A percentile compares a stretch with the other conserved stretches of the same genome.
phyloP scores from a whole-genome alignment of 2,329 filamentous ascomycete species.

The Sporothrix phasma region DNA sequence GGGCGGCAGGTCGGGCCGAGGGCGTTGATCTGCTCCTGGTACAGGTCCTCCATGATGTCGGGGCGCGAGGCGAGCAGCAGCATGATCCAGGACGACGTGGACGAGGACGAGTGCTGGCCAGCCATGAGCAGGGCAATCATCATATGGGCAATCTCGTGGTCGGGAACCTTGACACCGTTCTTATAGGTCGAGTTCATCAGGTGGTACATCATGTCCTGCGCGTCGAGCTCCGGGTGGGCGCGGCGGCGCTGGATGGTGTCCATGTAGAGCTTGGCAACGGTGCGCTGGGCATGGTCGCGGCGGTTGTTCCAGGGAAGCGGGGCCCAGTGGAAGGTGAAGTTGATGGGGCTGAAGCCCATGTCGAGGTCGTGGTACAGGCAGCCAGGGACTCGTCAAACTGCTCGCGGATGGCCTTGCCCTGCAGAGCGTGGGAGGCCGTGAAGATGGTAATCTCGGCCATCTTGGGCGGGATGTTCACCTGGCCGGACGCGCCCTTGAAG shows the following conservation, averaged over 20 bases:
- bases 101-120: slow-evolving; percentile 71
- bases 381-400: slow-evolving; percentile 65
- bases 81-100: slow-evolving; percentile 69
- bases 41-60: slow-evolving; percentile 59
- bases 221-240: slow-evolving; percentile 33
- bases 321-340: slow-evolving; percentile 72
- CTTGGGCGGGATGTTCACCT: slow-evolving; percentile 51
- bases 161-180: slow-evolving; percentile 56
- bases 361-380: slow-evolving; percentile 72
- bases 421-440: slow-evolving; percentile 66
- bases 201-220: slow-evolving; percentile 68
- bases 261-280: slow-evolving; percentile 65
- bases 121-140: slow-evolving; percentile 84
- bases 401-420: slow-evolving; percentile 65
- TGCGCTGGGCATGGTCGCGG: slow-evolving; percentile 62
- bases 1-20: slow-evolving; percentile 66
- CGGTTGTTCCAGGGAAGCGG: slow-evolving; percentile 67
- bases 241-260: slow-evolving; percentile 59
- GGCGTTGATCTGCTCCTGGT: slow-evolving; percentile 63
- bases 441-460: slow-evolving; percentile 74
- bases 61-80: slow-evolving; percentile 62
- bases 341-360: slow-evolving; percentile 68
- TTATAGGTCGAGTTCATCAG: slow-evolving; percentile 71
- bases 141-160: slow-evolving; percentile 71
- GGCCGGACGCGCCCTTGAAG: slow-evolving; percentile 51